Conservation (phyloP, 2,329 filamentous ascomycete genomes). For the Torrubiella hemipterigena region DNA sequence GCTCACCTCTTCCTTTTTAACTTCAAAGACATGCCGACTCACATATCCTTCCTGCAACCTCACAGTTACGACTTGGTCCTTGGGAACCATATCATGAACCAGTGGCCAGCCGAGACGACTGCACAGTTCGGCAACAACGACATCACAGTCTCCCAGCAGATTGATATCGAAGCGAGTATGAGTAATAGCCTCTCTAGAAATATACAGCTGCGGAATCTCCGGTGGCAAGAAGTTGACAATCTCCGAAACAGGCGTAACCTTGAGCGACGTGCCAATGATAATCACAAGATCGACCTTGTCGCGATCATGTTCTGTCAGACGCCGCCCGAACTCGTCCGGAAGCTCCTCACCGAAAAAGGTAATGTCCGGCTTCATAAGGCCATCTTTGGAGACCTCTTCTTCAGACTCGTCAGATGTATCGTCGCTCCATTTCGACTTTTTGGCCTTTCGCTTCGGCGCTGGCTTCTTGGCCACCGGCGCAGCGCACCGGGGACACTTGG, state of each 20-base stretch:
- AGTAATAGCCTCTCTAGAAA: constrained; percentile 69
- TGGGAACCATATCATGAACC: constrained; percentile 71
- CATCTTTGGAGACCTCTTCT: constrained; percentile 49
- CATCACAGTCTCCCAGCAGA: constrained; percentile 87
- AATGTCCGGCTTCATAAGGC: constrained; percentile 94
- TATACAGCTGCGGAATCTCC: constrained; percentile 82
- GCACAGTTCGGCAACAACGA: constrained; percentile 78
- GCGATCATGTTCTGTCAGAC: constrained; percentile 71
- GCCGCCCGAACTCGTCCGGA: constrained; percentile 68
- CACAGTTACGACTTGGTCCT: constrained; percentile 49
- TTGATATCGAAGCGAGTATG: constrained; percentile 97
- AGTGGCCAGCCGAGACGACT: constrained; percentile 70
- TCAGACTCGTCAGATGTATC: constrained; percentile 32
- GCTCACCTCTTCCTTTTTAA: constrained; percentile 6
- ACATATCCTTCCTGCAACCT: constrained; percentile 19
- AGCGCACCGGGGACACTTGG: constrained; percentile 60
- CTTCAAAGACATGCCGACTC: constrained; percentile 25
- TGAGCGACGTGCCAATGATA: constrained; percentile 91
- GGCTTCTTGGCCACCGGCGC: constrained; percentile 18
- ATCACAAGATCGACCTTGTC: constrained; percentile 78
- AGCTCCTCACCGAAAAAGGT: constrained; percentile 94
- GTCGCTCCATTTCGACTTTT: constrained; percentile 22
- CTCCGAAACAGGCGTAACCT: constrained; percentile 90
- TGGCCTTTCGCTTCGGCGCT: constrained; percentile 28
- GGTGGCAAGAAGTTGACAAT: constrained; percentile 70